Evolutionary conservation across 257 asterid genomes (phyloP), one percentile per base, ranked within the genome.

Genomic region (Datura wrightii): DNA sequence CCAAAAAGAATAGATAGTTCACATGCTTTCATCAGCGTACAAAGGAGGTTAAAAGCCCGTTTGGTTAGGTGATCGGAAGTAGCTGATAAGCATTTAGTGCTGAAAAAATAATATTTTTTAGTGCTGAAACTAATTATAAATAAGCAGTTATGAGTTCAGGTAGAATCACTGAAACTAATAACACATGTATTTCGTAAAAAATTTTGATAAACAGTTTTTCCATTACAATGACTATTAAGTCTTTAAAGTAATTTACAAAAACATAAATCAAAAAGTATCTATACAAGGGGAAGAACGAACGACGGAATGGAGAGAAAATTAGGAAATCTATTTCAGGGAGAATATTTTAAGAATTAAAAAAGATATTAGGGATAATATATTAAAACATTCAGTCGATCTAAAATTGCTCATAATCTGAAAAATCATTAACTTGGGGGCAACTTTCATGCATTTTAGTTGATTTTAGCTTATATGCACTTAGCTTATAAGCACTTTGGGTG

Each of bases 401-500:
- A 70, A 41, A 70, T 70, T 41, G 79, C 53, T 41, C 14, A 15
- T 18, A 8, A 69, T 8, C 79, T 18, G 53, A 11, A 8, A 70
- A 16, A 70, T 41, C 78, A 69, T 24, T 24, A 24, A 48, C 11
- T 9, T 48, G 54, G 54, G 54, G 54, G 54, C 2, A 11, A 48
- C 13, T 48, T 48, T 9, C 42, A 9, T 11, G 54, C 54, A 48
- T 48, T 24, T 69, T 16, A 69, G 52, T 39, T 69, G 53, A 15
- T 15, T 39, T 69, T 41, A 39, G 31, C 31, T 24, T 24, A 24
- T 24, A 24, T 2, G 42, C 42, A 39, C 42, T 39, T 2, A 39
- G 79, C 53, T 41, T 41, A 70, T 16, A 41, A 41, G 79, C 79
- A 70, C 53, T 70, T 70, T 16, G 14, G 31, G 34, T 69, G 79